Evolutionary conservation across 2,329 filamentous ascomycete genomes (phyloP).

Genomic region (Claviceps pazoutovae): DNA sequence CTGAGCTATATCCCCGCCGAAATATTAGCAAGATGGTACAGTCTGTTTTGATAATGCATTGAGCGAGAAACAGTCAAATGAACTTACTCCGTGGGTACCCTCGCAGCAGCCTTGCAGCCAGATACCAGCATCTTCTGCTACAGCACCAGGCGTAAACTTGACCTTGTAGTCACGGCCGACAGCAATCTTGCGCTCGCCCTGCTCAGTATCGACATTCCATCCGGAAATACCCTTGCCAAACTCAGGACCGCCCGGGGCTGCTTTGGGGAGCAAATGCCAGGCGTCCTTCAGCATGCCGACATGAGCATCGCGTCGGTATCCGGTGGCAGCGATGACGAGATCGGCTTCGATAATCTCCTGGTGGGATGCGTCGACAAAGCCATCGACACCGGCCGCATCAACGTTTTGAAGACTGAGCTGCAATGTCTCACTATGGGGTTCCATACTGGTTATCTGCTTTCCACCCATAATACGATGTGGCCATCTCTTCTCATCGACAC

Average conservation of each 20-base stretch:
- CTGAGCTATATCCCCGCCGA: slow-evolving; percentile 41
- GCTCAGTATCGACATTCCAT: slow-evolving; percentile 26
- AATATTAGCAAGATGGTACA: neutral
- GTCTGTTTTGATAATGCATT: neutral
- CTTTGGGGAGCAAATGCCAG: slow-evolving; percentile 48
- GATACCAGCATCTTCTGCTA: slow-evolving; percentile 62
- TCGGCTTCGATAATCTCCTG: slow-evolving; percentile 62
- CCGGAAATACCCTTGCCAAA: slow-evolving; percentile 23
- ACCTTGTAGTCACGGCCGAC: slow-evolving; percentile 71
- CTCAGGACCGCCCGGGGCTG: slow-evolving; percentile 15
- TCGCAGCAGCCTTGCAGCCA: slow-evolving; percentile 95
- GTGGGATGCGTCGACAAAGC: slow-evolving; percentile 21
- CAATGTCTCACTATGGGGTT: slow-evolving; percentile 36
- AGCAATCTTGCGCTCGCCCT: slow-evolving; percentile 37
- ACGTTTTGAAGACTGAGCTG: slow-evolving; percentile 43
- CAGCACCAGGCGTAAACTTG: slow-evolving; percentile 50
- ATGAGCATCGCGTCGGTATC: slow-evolving; percentile 68
- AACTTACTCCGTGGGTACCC: slow-evolving; percentile 74
- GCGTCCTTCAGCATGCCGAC: slow-evolving; percentile 59
- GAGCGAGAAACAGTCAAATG: neutral
- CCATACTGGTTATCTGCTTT: slow-evolving; percentile 51
- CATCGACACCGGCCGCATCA: slow-evolving; percentile 25
- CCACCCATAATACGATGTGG: slow-evolving; percentile 66
- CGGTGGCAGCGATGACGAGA: slow-evolving; percentile 73
- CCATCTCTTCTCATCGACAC: slow-evolving; percentile 58